Evolutionary conservation across 345 rosid genomes (phyloP).

Genomic region (thale cress (Arabidopsis thaliana)): TAIR10.1 NC_003074.8:21669001-21669500

Average conservation of each 20-base stretch:
- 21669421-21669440: slow-evolving; percentile 95
- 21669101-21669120: not conserved
- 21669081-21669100: slow-evolving; percentile 7
- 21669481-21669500: slow-evolving; percentile 21
- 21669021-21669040: slow-evolving; percentile 59
- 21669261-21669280: slow-evolving; percentile 55
- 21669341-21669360: slow-evolving; percentile 57
- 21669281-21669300: slow-evolving; percentile 3
- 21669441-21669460: slow-evolving; percentile 79
- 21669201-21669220: slow-evolving; percentile 73
- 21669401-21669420: slow-evolving; percentile 98
- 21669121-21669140: not conserved
- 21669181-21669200: slow-evolving; percentile 95
- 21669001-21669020: slow-evolving; percentile 65
- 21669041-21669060: slow-evolving; percentile 62
- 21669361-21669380: slow-evolving; percentile 96
- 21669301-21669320: not conserved
- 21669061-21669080: slow-evolving; percentile 53
- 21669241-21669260: slow-evolving; percentile 95
- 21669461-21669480: slow-evolving; percentile 32
- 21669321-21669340: not conserved
- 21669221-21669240: slow-evolving; percentile 99
- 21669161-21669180: slow-evolving; percentile 81
- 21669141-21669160: slow-evolving; percentile 63
- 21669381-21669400: slow-evolving; percentile 98